Conservation (phyloP, 176 grass and related monocot species). For the Areca catechu region DNA sequence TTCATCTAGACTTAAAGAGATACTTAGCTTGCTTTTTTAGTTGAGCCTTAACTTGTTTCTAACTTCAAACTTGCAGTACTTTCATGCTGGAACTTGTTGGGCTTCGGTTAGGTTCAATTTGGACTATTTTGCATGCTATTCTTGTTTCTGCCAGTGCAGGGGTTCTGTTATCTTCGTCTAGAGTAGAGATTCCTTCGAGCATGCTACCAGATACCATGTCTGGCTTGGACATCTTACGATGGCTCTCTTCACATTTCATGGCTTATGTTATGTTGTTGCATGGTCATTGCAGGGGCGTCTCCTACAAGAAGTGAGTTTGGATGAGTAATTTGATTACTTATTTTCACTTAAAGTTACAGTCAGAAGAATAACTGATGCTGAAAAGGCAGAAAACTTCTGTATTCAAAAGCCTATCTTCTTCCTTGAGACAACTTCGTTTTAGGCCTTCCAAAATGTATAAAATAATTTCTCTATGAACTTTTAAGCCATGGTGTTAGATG, state of each 20-base stretch:
- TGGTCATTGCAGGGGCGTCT: slow-evolving; percentile 46
- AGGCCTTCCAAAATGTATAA: no score
- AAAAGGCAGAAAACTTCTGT: no score
- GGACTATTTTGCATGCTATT: slow-evolving; percentile 84
- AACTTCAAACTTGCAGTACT: slow-evolving; percentile 36
- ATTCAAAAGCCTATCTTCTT: no score
- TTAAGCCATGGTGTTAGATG: no score
- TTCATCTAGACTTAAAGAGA: no score
- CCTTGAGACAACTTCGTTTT: no score
- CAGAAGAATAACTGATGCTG: no score
- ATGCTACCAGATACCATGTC: slow-evolving; percentile 93
- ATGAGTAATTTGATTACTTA: neutral
- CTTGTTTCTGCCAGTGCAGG: slow-evolving; percentile 77
- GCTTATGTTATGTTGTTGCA: slow-evolving; percentile 40
- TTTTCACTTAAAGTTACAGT: neutral
- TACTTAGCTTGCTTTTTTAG: no score
- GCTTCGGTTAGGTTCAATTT: slow-evolving; percentile 44
- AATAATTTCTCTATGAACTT: no score
- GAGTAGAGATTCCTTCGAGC: slow-evolving; percentile 98
- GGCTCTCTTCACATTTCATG: slow-evolving; percentile 86
- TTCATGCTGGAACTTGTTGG: slow-evolving; percentile 52
- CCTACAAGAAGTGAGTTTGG: slow-evolving; percentile 48
- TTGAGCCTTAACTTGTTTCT: neutral
- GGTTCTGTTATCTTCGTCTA: slow-evolving; percentile 88
- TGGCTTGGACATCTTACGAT: slow-evolving; percentile 99